These are phyloP conservation scores for Pseudogymnoascus sp. DNA, from an alignment of 2,329 filamentous ascomycete genomes.

Conservation along the genomic window DNA sequence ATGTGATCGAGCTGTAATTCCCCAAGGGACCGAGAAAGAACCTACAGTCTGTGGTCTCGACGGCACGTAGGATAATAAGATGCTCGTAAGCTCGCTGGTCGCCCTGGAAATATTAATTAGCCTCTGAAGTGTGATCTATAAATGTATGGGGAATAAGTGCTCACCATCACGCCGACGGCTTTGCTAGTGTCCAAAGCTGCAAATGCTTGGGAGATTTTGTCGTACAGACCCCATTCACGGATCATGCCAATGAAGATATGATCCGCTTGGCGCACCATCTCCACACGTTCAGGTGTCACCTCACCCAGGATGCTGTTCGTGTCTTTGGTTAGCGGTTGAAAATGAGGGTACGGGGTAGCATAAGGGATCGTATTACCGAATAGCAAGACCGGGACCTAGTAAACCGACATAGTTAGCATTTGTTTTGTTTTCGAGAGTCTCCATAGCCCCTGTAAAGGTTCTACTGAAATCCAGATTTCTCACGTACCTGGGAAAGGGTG, in stretches of 20 bases:
- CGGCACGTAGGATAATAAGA: slow-evolving; percentile 54
- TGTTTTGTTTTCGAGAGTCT: background rate
- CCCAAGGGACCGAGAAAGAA: slow-evolving; percentile 8
- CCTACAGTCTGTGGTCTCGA: slow-evolving; percentile 43
- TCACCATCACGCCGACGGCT: slow-evolving; percentile 55
- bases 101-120: slow-evolving; percentile 32
- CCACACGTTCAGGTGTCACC: slow-evolving; percentile 70
- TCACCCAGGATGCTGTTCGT: slow-evolving; percentile 69
- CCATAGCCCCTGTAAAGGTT: background rate
- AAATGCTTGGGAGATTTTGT: slow-evolving; percentile 64
- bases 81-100: slow-evolving; percentile 62
- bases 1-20: slow-evolving; percentile 28
- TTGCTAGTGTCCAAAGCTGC: slow-evolving; percentile 60
- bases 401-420: slow-evolving; percentile 29
- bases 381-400: slow-evolving; percentile 31
- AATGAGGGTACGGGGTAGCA: background rate
- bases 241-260: slow-evolving; percentile 74
- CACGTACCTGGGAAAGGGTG: slow-evolving; percentile 73
- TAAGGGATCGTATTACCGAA: background rate
- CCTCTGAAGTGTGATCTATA: slow-evolving; percentile 28
- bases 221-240: slow-evolving; percentile 62
- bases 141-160: background rate
- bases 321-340: slow-evolving; percentile 16
- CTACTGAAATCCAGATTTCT: background rate
- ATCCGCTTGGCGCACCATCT: slow-evolving; percentile 72